phyloP scores from a whole-genome alignment of 2,329 filamentous ascomycete genomes.

The Xylogone sp. region DNA sequence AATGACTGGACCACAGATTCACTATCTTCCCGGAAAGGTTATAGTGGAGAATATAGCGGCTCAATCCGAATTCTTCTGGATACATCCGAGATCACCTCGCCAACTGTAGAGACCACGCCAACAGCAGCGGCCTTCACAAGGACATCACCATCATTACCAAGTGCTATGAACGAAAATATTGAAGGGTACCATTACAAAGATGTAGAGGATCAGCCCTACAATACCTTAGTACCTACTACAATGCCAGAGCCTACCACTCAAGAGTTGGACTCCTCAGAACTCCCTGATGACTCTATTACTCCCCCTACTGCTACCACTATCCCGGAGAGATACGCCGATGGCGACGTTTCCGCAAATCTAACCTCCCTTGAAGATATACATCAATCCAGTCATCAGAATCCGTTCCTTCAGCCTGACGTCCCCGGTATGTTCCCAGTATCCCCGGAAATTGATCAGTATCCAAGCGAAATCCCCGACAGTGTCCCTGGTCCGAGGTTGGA shows the following conservation, averaged over 20 bases:
- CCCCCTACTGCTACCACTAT: too few relatives aligned
- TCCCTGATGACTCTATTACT: too few relatives aligned
- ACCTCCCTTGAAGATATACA: not conserved
- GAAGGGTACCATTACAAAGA: not conserved
- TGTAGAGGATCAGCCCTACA: not conserved
- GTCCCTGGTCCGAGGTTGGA: constrained; percentile 15
- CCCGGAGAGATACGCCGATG: not conserved
- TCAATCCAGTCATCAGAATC: too few relatives aligned
- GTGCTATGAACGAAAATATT: constrained; percentile 12
- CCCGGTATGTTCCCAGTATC: not conserved
- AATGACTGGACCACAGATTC: not conserved
- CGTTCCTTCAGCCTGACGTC: not conserved
- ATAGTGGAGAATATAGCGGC: constrained; percentile 8
- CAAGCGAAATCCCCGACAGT: not conserved
- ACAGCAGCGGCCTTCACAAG: constrained; percentile 8
- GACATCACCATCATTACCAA: constrained; percentile 13
- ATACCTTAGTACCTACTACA: too few relatives aligned
- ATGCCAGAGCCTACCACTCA: not conserved
- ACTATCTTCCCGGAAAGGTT: constrained; percentile 10
- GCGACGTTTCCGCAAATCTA: not conserved
- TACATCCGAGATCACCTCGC: constrained; percentile 15
- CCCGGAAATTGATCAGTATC: not conserved
- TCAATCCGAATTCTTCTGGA: constrained; percentile 24
- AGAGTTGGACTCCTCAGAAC: not conserved
- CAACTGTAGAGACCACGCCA: constrained; percentile 11